Base-by-base conservation (phyloP, 2,329 filamentous ascomycete species). In the Aspergillus versicolor region DNA sequence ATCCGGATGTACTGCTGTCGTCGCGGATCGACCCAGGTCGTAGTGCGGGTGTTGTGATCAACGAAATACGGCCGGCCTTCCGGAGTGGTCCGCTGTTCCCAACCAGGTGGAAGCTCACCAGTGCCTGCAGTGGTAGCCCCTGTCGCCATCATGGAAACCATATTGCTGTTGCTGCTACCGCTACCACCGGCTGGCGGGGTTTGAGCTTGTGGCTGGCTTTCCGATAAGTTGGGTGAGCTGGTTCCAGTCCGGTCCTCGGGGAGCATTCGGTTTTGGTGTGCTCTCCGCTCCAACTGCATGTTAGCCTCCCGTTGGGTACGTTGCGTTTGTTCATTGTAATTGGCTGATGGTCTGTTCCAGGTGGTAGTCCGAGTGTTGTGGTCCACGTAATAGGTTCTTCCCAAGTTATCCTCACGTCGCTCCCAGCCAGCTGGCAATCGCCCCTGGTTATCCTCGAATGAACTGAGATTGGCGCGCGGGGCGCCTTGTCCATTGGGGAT, bases 1-100 rank as follows among this genome's bases (percentile, higher is more conserved):
- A 97, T 97, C 58, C 94, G 85, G 60, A 99, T 97, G 77, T 97
- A 99, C 75, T 99, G 94, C 76, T 97, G 94, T 61, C 94, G 88
- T 66, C 94, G 88, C 30, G 94, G 94, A 73, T 99, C 94, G 15
- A 99, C 94, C 94, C 94, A 99, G 1, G 94, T 97, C 0, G 94
- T 99, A 1, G 94, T 97, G 63, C 94, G 86, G 9, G 94, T 97
- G 73, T 97, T 99, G 77, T 99, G 94, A 73, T 99, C 94, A 49
- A 99, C 94, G 75, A 97, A 99, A 77, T 99, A 99, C 8, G 93
- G 84, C 50, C 94, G 86, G 27, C 93, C 92, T 80, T 99, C 94
- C 0, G 94, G 93, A 0, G 94, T 99, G 76, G 91, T 92, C 66
- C 94, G 84, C 74, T 97, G 92, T 76, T 99, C 94, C 94, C 94